A percentile compares a stretch with the other conserved stretches of the same genome.
These are phyloP conservation scores for Cenococcum geophilum DNA, from an alignment of 495 filamentous ascomycete species.

Conservation along the genomic window DNA sequence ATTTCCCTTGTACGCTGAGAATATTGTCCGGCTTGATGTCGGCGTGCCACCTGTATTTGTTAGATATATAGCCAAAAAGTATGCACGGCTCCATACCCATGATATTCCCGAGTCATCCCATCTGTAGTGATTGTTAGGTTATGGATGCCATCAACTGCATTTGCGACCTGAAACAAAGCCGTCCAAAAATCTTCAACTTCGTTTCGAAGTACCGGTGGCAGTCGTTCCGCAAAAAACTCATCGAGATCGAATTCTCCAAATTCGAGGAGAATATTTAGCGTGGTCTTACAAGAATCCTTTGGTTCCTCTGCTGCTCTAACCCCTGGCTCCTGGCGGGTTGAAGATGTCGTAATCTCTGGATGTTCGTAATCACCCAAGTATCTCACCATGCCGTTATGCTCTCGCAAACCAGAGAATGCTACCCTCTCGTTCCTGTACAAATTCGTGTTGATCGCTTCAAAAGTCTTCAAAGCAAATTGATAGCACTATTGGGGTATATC, in stretches of 20 bases:
- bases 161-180: constrained; percentile 36
- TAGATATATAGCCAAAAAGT: neutral
- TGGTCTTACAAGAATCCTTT: constrained; percentile 2
- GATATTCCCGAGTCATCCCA: neutral
- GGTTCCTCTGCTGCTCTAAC: no score
- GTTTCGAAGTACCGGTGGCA: neutral
- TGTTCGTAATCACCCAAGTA: constrained; percentile 30
- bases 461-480: constrained; percentile 37
- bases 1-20: constrained; percentile 34
- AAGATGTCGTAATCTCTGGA: no score
- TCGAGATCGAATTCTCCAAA: constrained; percentile 39
- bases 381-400: constrained; percentile 32
- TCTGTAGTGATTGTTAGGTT: constrained; percentile 22
- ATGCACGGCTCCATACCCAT: constrained; percentile 2
- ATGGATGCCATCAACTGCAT: constrained; percentile 35
- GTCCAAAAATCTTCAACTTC: constrained; percentile 34
- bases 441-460: constrained; percentile 11
- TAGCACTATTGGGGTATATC: no score
- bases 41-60: constrained; percentile 35
- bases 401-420: constrained; percentile 29
- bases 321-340: no score
- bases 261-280: constrained; percentile 38
- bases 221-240: constrained; percentile 30
- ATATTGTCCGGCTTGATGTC: constrained; percentile 44
- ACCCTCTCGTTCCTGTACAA: constrained; percentile 33